Evolutionary conservation across 495 filamentous ascomycete genomes (phyloP), one percentile per base, ranked within the genome.

Genomic region (Xylona heveae): DNA sequence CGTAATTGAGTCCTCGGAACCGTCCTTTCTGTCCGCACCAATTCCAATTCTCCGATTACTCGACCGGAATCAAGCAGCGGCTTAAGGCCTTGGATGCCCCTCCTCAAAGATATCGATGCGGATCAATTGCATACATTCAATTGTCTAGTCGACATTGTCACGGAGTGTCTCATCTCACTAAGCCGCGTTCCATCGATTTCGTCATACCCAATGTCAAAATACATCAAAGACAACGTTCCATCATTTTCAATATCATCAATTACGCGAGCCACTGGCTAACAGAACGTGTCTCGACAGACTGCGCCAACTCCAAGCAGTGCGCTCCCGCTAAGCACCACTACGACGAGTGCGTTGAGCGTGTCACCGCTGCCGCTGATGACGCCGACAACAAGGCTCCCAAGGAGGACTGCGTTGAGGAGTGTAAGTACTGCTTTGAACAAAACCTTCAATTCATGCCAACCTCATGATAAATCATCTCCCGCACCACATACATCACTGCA

Each of bases 361-460:
- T 94, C 42, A 85, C 72, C 36, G 55, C 54, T 44, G 69, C 77
- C 51, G 57, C 69, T 42, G 68, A 77, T 43, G 51, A 52, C 30
- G 59, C 64, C 44, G 59, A 64, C 49, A 62, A 64, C 54, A 57
- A 66, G 50, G 65, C 58, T 7, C 54, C 63, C 38, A 66, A 74
- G 46, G 88, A 97, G 66, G 85, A 97, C 62, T 97, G 88, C 46
- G 79, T 97, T 40, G 88, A 97, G 64, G 88, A 97, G 66, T 97
- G 88, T 94, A 74, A 61, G 84, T 70, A 25, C n/a, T n/a, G n/a
- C n/a, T n/a, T n/a, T n/a, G n/a, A n/a, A n/a, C n/a, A n/a, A n/a
- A n/a, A n/a, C n/a, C n/a, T n/a, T n/a, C n/a, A n/a, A n/a, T n/a
- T n/a, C n/a, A n/a, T n/a, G n/a, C n/a, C n/a, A n/a, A n/a, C n/a